phyloP scores from a whole-genome alignment of 331 rosid genomes.

The Malus hybrid region DNA sequence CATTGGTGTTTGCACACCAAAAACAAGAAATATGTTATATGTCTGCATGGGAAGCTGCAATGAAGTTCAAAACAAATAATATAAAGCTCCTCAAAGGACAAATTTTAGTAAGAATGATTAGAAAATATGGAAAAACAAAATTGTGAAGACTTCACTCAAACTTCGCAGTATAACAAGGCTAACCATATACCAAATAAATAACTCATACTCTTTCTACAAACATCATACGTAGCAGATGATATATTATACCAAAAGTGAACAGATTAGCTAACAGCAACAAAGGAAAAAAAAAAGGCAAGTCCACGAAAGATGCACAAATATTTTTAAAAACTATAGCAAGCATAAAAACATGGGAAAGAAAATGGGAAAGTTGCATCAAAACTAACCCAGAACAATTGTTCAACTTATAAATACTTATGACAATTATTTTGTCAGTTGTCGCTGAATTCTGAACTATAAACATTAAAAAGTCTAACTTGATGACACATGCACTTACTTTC shows the following conservation, averaged over 20 bases:
- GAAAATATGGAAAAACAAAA: background rate
- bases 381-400: background rate
- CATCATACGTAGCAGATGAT: background rate
- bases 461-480: constrained; percentile 9
- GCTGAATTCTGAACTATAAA: background rate
- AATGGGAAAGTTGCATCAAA: background rate
- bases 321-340: background rate
- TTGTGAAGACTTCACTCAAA: background rate
- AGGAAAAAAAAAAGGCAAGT: background rate
- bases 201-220: background rate
- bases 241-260: background rate
- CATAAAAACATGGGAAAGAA: background rate
- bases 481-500: no score
- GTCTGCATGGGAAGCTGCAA: background rate
- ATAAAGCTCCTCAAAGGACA: background rate
- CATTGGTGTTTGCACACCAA: background rate
- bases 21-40: no score
- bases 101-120: background rate
- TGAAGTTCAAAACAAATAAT: background rate
- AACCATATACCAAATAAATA: background rate
- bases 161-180: background rate
- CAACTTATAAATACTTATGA: background rate
- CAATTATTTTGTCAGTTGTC: background rate
- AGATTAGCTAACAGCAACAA: background rate
- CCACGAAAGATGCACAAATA: background rate